Conservation (phyloP, 371 early-diverging fungal genomes). For the Thermomucor indicae-seudaticae region DNA sequence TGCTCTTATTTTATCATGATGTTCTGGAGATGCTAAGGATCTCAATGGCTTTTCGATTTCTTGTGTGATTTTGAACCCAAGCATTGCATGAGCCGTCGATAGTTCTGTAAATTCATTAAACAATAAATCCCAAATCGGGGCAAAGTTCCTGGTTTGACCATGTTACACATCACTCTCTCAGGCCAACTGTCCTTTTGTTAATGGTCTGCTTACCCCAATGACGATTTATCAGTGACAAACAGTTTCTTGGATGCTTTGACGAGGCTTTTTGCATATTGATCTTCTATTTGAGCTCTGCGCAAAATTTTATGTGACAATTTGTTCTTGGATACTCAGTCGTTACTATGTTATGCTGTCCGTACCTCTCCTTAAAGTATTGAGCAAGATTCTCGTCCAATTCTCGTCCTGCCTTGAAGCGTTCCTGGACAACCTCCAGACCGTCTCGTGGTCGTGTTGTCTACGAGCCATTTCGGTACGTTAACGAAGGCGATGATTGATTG, state of each 20-base stretch:
- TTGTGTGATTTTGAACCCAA: conserved; percentile 33
- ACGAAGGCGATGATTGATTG: no score
- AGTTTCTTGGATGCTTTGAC: conserved; percentile 43
- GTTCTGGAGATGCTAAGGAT: conserved; percentile 8
- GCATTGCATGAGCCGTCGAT: conserved; percentile 38
- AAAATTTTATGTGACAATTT: background rate
- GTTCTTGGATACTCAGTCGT: background rate
- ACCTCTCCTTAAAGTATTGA: conserved; percentile 50
- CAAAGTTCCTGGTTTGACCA: conserved; percentile 13
- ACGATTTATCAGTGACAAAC: conserved; percentile 34
- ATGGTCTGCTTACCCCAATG: conserved; percentile 40
- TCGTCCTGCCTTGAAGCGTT: conserved; percentile 26
- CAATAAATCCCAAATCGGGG: conserved; percentile 36
- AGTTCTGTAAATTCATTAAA: conserved; percentile 37
- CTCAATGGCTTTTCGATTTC: conserved; percentile 39
- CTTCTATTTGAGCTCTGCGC: conserved; percentile 42
- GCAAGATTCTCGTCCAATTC: conserved; percentile 37
- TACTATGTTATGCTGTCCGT: background rate
- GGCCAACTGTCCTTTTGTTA: background rate
- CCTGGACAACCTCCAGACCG: conserved; percentile 38
- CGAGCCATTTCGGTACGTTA: no score
- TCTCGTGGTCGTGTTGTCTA: conserved; percentile 44
- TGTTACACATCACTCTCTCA: background rate
- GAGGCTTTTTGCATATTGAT: conserved; percentile 43
- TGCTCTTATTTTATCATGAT: conserved; percentile 12